Evolutionary conservation across 208 protist genomes (phyloP).

Genomic region (Leishmania martiniquensis): DNA sequence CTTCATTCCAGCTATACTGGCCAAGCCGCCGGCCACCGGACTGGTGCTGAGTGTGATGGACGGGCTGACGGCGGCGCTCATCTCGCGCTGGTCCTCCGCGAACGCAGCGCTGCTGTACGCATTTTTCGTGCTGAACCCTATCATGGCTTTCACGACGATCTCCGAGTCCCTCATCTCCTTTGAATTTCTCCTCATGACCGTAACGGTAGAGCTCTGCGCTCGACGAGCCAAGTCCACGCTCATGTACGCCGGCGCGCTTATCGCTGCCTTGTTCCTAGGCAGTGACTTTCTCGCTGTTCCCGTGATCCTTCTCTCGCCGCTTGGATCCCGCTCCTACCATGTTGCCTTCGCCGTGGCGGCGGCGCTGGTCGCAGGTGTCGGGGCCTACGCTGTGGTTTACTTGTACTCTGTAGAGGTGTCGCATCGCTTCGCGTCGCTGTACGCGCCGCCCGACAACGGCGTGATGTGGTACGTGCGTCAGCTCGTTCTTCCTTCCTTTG

Average conservation of each 20-base stretch:
- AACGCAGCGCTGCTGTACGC: slow-evolving; percentile 50
- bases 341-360: slow-evolving; percentile 19
- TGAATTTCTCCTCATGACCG: slow-evolving; percentile 54
- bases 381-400: slow-evolving; percentile 34
- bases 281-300: slow-evolving; percentile 57
- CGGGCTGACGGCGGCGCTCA: slow-evolving; percentile 53
- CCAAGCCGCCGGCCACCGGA: slow-evolving; percentile 34
- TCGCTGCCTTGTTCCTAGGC: slow-evolving; percentile 39
- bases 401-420: slow-evolving; percentile 24
- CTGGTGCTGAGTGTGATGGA: slow-evolving; percentile 62
- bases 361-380: slow-evolving; percentile 16
- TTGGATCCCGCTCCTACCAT: slow-evolving; percentile 31
- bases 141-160: slow-evolving; percentile 46
- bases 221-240: slow-evolving; percentile 12
- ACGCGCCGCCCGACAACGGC: slow-evolving; percentile 69
- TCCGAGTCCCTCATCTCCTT: slow-evolving; percentile 64
- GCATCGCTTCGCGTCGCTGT: slow-evolving; percentile 44
- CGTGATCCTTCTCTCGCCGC: slow-evolving; percentile 56
- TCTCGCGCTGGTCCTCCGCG: slow-evolving; percentile 56
- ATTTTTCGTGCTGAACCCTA: slow-evolving; percentile 71
- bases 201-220: slow-evolving; percentile 41
- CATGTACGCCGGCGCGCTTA: slow-evolving; percentile 23
- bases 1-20: slow-evolving; percentile 49
- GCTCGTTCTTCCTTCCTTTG: slow-evolving; percentile 60
- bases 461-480: slow-evolving; percentile 83